A percentile compares a stretch with the other conserved stretches of the same genome.
Evolutionary conservation across 2,329 filamentous ascomycete species (phyloP).

Genomic region (Botrytis cinerea): DNA sequence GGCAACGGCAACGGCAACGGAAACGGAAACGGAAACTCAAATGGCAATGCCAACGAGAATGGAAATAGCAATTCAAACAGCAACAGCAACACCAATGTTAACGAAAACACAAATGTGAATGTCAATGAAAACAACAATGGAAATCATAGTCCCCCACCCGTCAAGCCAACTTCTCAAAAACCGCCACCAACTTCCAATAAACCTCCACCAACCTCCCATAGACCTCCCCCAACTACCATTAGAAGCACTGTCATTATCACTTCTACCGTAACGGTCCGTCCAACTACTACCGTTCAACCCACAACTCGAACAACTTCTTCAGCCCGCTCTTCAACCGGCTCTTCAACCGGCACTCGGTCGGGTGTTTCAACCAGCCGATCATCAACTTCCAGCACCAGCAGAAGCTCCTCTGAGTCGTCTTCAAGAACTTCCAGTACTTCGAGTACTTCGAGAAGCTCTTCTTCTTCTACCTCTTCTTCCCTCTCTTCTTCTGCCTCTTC

Average conservation of each 20-base stretch:
- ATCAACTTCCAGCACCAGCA: not conserved
- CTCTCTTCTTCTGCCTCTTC: not conserved
- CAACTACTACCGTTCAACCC: not conserved
- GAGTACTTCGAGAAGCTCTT: not conserved
- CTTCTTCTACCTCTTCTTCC: not conserved
- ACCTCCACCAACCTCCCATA: not conserved
- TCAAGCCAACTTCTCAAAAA: not conserved
- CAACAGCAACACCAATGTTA: slow-evolving; percentile 10
- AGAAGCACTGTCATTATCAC: slow-evolving; percentile 8
- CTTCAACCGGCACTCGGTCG: not conserved
- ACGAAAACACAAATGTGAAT: slow-evolving; percentile 11
- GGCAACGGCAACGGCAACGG: not conserved
- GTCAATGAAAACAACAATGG: not conserved
- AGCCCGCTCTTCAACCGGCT: not conserved
- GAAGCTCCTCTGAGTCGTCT: not conserved
- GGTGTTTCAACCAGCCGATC: not conserved
- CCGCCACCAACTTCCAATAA: not conserved
- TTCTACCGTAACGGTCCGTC: not conserved
- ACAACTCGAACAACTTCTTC: not conserved
- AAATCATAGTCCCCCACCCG: not conserved
- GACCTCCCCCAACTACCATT: not conserved
- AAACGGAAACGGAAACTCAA: not conserved
- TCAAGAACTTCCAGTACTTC: not conserved
- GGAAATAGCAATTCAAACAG: not conserved
- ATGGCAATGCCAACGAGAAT: not conserved